Evolutionary conservation across 257 asterid species (phyloP).

Genomic region (Plectranthus barbatus): DNA sequence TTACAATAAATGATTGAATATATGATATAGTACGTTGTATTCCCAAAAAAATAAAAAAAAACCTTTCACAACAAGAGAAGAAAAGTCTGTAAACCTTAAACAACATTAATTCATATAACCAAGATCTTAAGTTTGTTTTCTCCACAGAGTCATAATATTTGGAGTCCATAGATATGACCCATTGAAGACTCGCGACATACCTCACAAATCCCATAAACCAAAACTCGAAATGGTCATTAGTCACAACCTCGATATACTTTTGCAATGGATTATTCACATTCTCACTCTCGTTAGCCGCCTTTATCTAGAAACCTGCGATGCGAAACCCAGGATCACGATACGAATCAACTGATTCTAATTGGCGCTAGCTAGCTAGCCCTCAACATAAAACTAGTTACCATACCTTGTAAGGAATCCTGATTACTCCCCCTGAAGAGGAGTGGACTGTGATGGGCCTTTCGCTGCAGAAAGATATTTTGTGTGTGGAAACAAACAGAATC

Average conservation of each 20-base stretch:
- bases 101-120: too few relatives aligned
- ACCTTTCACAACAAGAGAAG: too few relatives aligned
- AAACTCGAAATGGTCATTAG: slow-evolving; percentile 62
- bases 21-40: too few relatives aligned
- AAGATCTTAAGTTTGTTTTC: too few relatives aligned
- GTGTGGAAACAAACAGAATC: slow-evolving; percentile 59
- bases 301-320: slow-evolving; percentile 40
- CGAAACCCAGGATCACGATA: too few relatives aligned
- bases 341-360: too few relatives aligned
- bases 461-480: slow-evolving; percentile 63
- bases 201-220: slow-evolving; percentile 97
- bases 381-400: neutral
- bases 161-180: slow-evolving; percentile 46
- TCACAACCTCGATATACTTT: slow-evolving; percentile 64
- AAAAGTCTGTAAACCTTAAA: too few relatives aligned
- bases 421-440: slow-evolving; percentile 32
- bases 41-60: too few relatives aligned
- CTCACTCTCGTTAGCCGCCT: slow-evolving; percentile 44
- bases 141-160: too few relatives aligned
- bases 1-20: too few relatives aligned
- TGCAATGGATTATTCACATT: slow-evolving; percentile 53
- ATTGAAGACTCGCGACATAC: slow-evolving; percentile 46
- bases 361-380: too few relatives aligned
- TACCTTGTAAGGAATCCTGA: slow-evolving; percentile 74
- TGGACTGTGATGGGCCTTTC: slow-evolving; percentile 57